Evolutionary conservation across 169 alveolate species (phyloP).

Genomic region (Plasmodium reichenowi): DNA sequence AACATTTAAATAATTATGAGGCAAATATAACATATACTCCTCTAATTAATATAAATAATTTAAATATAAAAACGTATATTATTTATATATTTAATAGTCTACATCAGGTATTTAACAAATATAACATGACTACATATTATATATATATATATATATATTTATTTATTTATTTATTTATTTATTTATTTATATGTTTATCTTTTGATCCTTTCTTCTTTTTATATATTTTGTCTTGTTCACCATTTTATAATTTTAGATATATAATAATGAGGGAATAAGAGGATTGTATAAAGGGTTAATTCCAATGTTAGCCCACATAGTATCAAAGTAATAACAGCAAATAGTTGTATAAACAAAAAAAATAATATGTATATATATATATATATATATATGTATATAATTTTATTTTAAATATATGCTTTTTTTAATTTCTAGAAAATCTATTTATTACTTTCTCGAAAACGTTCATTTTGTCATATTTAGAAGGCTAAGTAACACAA

Average conservation of each 20-base stretch:
- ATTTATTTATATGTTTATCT: not conserved
- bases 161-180: not conserved
- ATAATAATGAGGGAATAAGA: conserved; percentile 55
- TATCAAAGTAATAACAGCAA: conserved; percentile 30
- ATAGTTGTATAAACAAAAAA: not conserved
- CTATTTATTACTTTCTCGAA: conserved; percentile 64
- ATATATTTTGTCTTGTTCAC: not conserved
- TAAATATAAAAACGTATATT: conserved; percentile 60
- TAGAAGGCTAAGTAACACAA: conserved; percentile 12
- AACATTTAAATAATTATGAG: conserved; percentile 26
- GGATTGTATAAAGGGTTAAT: conserved; percentile 68
- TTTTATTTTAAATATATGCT: not conserved
- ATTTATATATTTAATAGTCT: conserved; percentile 35
- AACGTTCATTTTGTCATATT: conserved; percentile 29
- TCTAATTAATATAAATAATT: conserved; percentile 27
- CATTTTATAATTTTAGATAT: conserved; percentile 12
- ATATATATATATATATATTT: not conserved
- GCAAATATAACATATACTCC: conserved; percentile 8
- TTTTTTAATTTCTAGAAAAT: conserved; percentile 23
- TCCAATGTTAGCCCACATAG: conserved; percentile 69
- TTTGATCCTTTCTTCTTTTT: not conserved
- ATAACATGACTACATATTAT: not conserved
- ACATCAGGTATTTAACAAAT: conserved; percentile 20
- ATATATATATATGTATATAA: not conserved
- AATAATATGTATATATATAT: not conserved